A percentile compares a stretch with the other conserved stretches of the same genome.
These are phyloP conservation scores for Nothophoma quercina DNA, from an alignment of 2,329 filamentous ascomycete species.

Conservation along the genomic window DNA sequence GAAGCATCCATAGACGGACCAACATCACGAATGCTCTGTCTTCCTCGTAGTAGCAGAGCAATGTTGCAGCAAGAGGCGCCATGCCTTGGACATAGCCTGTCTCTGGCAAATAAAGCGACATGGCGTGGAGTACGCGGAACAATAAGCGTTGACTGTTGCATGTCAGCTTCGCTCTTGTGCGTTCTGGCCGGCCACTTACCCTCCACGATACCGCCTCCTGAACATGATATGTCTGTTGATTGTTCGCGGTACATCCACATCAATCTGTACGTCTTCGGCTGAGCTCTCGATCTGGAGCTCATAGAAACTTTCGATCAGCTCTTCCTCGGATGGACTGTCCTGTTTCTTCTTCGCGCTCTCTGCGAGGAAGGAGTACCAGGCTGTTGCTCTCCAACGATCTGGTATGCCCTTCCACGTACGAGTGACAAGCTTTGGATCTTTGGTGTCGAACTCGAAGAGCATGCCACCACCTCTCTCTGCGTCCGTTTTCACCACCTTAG, in stretches of 20 bases:
- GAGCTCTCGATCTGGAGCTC: constrained; percentile 76
- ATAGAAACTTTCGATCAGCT: constrained; percentile 75
- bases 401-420: constrained; percentile 98
- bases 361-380: constrained; percentile 92
- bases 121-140: constrained; percentile 89
- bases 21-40: constrained; percentile 95
- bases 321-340: constrained; percentile 70
- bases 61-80: constrained; percentile 89
- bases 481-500: constrained; percentile 55
- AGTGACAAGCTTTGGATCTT: constrained; percentile 80
- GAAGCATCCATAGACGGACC: constrained; percentile 89
- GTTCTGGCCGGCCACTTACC: constrained; percentile 50
- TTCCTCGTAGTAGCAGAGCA: constrained; percentile 97
- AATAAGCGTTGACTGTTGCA: constrained; percentile 73
- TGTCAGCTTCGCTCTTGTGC: constrained; percentile 22
- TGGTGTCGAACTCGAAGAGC: constrained; percentile 80
- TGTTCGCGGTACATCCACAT: constrained; percentile 93
- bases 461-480: constrained; percentile 67
- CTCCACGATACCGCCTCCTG: constrained; percentile 85
- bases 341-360: constrained; percentile 73
- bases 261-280: constrained; percentile 94
- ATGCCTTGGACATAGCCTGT: constrained; percentile 98
- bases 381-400: constrained; percentile 89
- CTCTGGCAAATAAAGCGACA: constrained; percentile 88
- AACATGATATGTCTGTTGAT: constrained; percentile 99